Evolutionary conservation across 768 basidiomycete genomes (phyloP), one percentile per base, ranked within the genome.

Genomic region (Pulveroboletus sp.): DNA sequence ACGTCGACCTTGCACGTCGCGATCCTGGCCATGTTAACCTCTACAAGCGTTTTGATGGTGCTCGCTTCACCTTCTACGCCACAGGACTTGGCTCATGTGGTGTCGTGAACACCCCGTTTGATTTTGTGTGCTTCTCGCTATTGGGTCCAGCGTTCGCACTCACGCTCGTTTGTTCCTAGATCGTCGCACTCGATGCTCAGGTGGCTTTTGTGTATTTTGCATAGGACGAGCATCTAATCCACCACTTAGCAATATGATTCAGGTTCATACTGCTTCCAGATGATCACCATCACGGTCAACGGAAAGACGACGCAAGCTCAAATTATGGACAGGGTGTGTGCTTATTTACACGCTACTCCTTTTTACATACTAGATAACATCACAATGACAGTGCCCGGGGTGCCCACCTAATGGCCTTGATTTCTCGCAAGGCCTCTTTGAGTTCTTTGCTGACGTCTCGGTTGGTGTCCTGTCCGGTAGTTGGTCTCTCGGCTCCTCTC

Each of bases 381-480:
- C 27, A 33, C 43, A 27, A 47, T 10, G 24, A 47, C 50, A 86
- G 79, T 89, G 87, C 58, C 82, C 82, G 9, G 78, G 78, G 30
- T 91, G 89, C 64, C 80, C 80, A 3, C 71, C 61, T 33, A 75
- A 69, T 27, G 87, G 82, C 35, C 79, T 91, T 27, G 89, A 92
- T 68, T 67, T 90, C 41, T 82, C 82, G 10, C 57, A 71, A 31
- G 81, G 82, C 39, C 76, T 91, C 41, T 91, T 92, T 71, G 33
- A 69, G 39, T 77, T 64, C 71, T 88, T 90, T 66, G 76, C 72
- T 11, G 46, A 63, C 26, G 47, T 73, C 36, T 66, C 63, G 39
- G 62, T 43, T 3, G 89, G 88, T 43, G 76, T 85, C 31, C 64
- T 90, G 51, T 68, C 68, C 46, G 85, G 82, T 49, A 52, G 69